Conservation (phyloP, 2,329 filamentous ascomycete genomes). For the Colletotrichum brevisporum region DNA sequence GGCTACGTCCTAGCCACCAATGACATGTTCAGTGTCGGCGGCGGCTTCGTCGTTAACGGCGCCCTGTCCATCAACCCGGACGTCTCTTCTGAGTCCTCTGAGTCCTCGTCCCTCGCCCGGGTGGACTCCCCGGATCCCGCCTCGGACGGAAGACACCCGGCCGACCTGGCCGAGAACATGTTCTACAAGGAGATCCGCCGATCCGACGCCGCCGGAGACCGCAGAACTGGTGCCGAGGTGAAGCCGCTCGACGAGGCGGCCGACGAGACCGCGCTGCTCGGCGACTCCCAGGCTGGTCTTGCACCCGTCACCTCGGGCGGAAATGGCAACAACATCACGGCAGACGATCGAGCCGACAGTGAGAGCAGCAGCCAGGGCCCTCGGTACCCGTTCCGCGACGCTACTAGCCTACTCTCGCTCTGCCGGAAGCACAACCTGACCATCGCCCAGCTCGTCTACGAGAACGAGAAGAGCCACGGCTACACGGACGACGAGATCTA, state of each 20-base stretch:
- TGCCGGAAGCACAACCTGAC: constrained; percentile 66
- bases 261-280: constrained; percentile 24
- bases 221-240: constrained; percentile 59
- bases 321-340: constrained; percentile 4
- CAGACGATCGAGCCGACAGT: constrained; percentile 37
- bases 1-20: constrained; percentile 63
- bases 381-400: constrained; percentile 63
- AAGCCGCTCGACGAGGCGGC: constrained; percentile 49
- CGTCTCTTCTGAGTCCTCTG: constrained; percentile 23
- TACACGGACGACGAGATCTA: constrained; percentile 65
- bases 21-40: constrained; percentile 66
- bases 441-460: constrained; percentile 66
- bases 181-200: constrained; percentile 66
- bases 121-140: constrained; percentile 41
- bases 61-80: constrained; percentile 59
- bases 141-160: constrained; percentile 52
- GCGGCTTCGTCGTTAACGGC: constrained; percentile 67
- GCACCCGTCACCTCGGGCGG: constrained; percentile 11
- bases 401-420: constrained; percentile 59
- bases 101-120: constrained; percentile 28
- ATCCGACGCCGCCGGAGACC: constrained; percentile 61
- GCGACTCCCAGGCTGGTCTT: background rate
- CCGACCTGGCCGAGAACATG: constrained; percentile 65
- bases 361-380: constrained; percentile 46
- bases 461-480: constrained; percentile 66